Conservation (phyloP, 768 basidiomycete species). For the Cystofilobasidium capitatum region DNA sequence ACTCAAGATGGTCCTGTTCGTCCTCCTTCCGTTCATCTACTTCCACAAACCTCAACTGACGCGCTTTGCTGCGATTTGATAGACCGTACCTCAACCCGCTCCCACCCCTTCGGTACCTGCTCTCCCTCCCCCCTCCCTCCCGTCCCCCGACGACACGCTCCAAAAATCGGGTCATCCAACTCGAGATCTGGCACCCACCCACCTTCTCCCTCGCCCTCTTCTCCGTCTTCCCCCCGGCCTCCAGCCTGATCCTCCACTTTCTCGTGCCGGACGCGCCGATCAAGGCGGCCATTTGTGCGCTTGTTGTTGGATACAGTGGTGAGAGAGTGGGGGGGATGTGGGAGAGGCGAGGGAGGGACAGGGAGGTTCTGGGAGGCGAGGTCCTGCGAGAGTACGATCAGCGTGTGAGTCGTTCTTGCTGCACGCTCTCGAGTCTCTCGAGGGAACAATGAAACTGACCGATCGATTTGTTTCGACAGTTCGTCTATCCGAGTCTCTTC, state of each 20-base stretch:
- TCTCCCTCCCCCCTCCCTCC: constrained; percentile 20
- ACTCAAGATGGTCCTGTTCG: not conserved
- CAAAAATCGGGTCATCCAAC: constrained; percentile 11
- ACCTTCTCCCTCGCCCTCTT: constrained; percentile 19
- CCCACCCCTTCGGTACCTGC: constrained; percentile 13
- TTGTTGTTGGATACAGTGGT: not conserved
- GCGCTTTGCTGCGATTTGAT: not conserved
- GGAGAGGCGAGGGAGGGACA: constrained; percentile 11
- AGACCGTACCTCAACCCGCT: constrained; percentile 16
- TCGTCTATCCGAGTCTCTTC: constrained; percentile 24
- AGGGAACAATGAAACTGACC: not conserved
- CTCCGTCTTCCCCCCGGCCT: constrained; percentile 7
- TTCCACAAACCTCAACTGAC: not conserved
- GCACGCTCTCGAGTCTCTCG: not conserved
- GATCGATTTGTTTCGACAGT: constrained; percentile 11
- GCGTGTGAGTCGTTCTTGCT: constrained; percentile 7
- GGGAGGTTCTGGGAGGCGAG: constrained; percentile 19
- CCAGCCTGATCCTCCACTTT: constrained; percentile 23
- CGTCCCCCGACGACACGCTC: not conserved
- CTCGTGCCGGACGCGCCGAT: constrained; percentile 14
- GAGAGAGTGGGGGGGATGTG: not conserved
- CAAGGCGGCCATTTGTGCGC: not conserved
- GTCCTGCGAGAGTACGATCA: constrained; percentile 28
- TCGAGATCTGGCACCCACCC: constrained; percentile 23
- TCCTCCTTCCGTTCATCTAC: not conserved